Evolutionary conservation across 2,329 filamentous ascomycete genomes (phyloP), one percentile per base, ranked within the genome.

Genomic region (Clarireedia paspali): DNA sequence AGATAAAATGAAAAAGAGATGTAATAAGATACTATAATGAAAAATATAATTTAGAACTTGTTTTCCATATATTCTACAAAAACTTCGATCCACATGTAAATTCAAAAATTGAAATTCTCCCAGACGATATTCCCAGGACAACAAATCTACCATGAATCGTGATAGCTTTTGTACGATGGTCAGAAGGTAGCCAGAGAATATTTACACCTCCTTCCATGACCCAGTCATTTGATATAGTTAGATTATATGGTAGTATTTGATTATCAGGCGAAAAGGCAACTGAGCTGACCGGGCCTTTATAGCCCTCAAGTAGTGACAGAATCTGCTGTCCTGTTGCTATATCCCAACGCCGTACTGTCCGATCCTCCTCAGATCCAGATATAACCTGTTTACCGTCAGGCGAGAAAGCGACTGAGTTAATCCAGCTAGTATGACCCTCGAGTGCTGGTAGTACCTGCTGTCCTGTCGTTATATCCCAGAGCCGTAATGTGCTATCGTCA

Each of bases 291-390:
- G 1, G 1, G 36, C n/a, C 23, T 3, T 6, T 20, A 45, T 56
- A 91, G 49, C 92, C 92, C 68, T 96, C 91, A 66, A 96, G 96
- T 20, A 89, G 62, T 2, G 26, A 2, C 4, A 5, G 26, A 5
- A 27, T 5, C 4, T 27, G 26, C 26, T 27, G 26, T 27, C 91
- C 50, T 34, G 46, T 57, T 4, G 39, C 46, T 23, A 17, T 36
- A 51, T 54, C 54, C 55, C 55, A 59, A 90, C 30, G 86, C 85
- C 76, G 91, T 91, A 6, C 84, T 78, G 24, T 62, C 26, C 2
- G 2, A 20, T 20, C 20, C n/a, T 17, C n/a, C n/a, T 2, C 20
- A 20, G 20, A 20, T 20, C 2, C 20, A 20, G 20, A 20, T 20
- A 20, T 2, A 20, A 20, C 2, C 20, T 20, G 20, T 20, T 20